Evolutionary conservation across 768 basidiomycete genomes (phyloP).

Genomic region (Mycena amicta): DNA sequence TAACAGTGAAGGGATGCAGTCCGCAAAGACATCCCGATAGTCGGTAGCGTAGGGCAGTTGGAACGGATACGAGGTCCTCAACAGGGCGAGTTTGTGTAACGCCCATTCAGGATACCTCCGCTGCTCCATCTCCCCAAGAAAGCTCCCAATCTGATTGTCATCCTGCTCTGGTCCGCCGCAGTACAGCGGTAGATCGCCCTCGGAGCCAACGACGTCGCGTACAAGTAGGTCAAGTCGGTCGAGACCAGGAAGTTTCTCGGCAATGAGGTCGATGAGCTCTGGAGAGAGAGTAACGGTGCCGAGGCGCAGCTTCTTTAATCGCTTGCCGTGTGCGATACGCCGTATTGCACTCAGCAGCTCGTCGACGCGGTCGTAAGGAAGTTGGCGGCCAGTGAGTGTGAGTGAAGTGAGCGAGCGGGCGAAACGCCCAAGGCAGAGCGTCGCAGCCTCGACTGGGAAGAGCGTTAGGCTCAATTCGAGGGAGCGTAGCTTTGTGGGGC

Average conservation of each 20-base stretch:
- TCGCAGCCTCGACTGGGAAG: constrained; percentile 39
- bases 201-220: constrained; percentile 37
- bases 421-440: constrained; percentile 37
- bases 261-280: constrained; percentile 44
- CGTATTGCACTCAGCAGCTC: constrained; percentile 30
- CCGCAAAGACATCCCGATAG: constrained; percentile 35
- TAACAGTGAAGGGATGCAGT: constrained; percentile 32
- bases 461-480: constrained; percentile 40
- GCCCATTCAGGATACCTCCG: constrained; percentile 35
- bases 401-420: constrained; percentile 36
- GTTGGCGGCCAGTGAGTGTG: constrained; percentile 42
- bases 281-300: constrained; percentile 45
- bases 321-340: constrained; percentile 13
- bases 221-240: constrained; percentile 41
- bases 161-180: constrained; percentile 20
- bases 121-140: constrained; percentile 38
- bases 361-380: constrained; percentile 39
- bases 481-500: constrained; percentile 29
- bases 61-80: constrained; percentile 35
- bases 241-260: constrained; percentile 37
- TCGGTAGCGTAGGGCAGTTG: constrained; percentile 31
- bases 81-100: constrained; percentile 34
- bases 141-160: constrained; percentile 35
- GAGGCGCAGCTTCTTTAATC: constrained; percentile 38
- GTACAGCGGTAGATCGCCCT: constrained; percentile 22